A percentile compares a stretch with the other conserved stretches of the same genome.
phyloP scores from a whole-genome alignment of 768 basidiomycete species.

The Lepiota venenata region DNA sequence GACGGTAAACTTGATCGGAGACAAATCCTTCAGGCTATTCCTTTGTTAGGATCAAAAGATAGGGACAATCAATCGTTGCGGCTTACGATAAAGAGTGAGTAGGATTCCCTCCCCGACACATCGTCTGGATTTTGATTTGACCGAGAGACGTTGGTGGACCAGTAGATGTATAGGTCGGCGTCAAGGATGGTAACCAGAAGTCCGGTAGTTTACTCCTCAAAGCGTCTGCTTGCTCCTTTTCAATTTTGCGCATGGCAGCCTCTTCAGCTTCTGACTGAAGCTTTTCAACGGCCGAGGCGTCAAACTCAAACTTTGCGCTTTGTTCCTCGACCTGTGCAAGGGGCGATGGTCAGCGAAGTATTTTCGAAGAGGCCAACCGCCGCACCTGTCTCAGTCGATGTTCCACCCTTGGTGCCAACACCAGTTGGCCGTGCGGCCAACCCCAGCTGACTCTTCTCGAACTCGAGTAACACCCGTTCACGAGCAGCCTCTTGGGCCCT shows the following conservation, averaged over 20 bases:
- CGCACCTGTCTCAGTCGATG: constrained; percentile 31
- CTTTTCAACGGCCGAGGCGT: constrained; percentile 63
- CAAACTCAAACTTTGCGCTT: constrained; percentile 90
- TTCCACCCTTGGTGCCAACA: constrained; percentile 36
- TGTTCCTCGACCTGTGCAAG: constrained; percentile 47
- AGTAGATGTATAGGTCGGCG: constrained; percentile 70
- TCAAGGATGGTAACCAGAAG: constrained; percentile 95
- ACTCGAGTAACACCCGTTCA: constrained; percentile 86
- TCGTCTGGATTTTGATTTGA: constrained; percentile 84
- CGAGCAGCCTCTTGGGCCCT: constrained; percentile 70
- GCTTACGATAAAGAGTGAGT: constrained; percentile 75
- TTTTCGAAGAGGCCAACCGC: background rate
- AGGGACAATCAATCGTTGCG: background rate
- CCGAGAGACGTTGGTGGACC: constrained; percentile 63
- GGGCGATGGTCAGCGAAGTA: background rate
- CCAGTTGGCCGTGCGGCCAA: constrained; percentile 46
- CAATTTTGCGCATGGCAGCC: constrained; percentile 77
- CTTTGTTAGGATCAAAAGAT: constrained; percentile 7
- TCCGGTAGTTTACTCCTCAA: constrained; percentile 89
- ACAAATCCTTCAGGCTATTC: constrained; percentile 77
- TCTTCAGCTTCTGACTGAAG: constrained; percentile 85
- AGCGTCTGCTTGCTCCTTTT: constrained; percentile 81
- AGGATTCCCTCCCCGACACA: constrained; percentile 80
- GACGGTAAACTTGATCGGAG: constrained; percentile 77
- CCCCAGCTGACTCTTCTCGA: constrained; percentile 82